A percentile compares a stretch with the other conserved stretches of the same genome.
Evolutionary conservation across 2,329 filamentous ascomycete species (phyloP).

Genomic region (Cladosporium sp.): DNA sequence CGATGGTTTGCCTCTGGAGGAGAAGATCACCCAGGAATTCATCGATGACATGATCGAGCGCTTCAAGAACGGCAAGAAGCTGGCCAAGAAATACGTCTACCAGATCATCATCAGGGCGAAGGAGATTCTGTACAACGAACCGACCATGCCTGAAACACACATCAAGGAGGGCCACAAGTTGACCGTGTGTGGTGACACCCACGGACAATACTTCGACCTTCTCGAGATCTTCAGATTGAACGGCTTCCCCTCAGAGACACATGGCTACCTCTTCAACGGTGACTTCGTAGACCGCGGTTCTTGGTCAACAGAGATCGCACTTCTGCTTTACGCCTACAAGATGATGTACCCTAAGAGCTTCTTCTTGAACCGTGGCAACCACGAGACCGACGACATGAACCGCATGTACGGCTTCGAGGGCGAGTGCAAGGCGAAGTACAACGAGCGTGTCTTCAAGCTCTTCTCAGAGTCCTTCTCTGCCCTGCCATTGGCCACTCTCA

Average conservation of each 20-base stretch:
- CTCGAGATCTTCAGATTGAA: constrained; percentile 95
- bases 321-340: constrained; percentile 94
- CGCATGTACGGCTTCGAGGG: constrained; percentile 97
- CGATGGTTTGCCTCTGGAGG: constrained; percentile 75
- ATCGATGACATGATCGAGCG: constrained; percentile 95
- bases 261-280: constrained; percentile 96
- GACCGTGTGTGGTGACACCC: constrained; percentile 96
- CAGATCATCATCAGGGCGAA: constrained; percentile 90
- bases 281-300: constrained; percentile 98
- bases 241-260: constrained; percentile 78
- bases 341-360: constrained; percentile 80
- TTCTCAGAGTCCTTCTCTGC: constrained; percentile 99
- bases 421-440: constrained; percentile 98
- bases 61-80: constrained; percentile 93
- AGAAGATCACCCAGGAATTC: constrained; percentile 93
- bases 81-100: constrained; percentile 95
- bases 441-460: constrained; percentile 90
- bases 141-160: constrained; percentile 94
- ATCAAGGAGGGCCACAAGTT: constrained; percentile 75
- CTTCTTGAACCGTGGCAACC: constrained; percentile 95
- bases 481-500: constrained; percentile 84
- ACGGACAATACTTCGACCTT: constrained; percentile 97
- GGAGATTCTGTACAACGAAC: constrained; percentile 85
- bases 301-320: constrained; percentile 96
- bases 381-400: constrained; percentile 99